Percentiles rank a stretch among this genome's conserved stretches.
phyloP scores from a whole-genome alignment of 805 yeast species.

The Metschnikowia similis region DNA sequence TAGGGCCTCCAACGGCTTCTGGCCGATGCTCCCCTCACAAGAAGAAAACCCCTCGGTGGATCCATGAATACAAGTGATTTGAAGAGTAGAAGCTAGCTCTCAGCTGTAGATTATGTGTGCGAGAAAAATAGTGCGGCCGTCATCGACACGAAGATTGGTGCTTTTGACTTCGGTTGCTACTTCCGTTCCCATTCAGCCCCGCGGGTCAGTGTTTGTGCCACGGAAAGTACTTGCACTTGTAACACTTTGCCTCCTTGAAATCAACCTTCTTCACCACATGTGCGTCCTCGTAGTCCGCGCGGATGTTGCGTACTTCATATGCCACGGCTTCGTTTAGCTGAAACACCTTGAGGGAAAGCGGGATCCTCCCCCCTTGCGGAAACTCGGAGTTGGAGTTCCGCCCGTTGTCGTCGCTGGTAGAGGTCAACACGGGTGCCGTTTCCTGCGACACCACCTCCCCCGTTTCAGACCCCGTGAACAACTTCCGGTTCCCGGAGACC shows the following conservation, averaged over 20 bases:
- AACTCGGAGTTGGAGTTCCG: background rate
- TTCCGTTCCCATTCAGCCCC: no score
- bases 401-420: background rate
- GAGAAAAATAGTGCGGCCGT: no score
- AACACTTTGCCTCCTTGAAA: constrained; percentile 11
- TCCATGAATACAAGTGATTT: no score
- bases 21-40: no score
- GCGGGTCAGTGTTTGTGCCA: constrained; percentile 12
- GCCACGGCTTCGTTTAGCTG: constrained; percentile 15
- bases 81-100: no score
- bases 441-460: background rate
- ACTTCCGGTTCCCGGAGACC: background rate
- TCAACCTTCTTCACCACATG: constrained; percentile 8
- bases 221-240: constrained; percentile 14
- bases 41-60: no score
- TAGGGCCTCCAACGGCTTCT: background rate
- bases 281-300: constrained; percentile 11
- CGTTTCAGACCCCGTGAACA: background rate
- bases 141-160: no score
- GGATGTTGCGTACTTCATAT: constrained; percentile 10
- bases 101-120: no score
- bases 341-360: constrained; percentile 8
- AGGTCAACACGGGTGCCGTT: background rate
- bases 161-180: no score
- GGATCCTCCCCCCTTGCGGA: constrained; percentile 1